These are phyloP conservation scores for Benincasa hispida DNA, from an alignment of 306 rosid species.

Conservation along the genomic window DNA sequence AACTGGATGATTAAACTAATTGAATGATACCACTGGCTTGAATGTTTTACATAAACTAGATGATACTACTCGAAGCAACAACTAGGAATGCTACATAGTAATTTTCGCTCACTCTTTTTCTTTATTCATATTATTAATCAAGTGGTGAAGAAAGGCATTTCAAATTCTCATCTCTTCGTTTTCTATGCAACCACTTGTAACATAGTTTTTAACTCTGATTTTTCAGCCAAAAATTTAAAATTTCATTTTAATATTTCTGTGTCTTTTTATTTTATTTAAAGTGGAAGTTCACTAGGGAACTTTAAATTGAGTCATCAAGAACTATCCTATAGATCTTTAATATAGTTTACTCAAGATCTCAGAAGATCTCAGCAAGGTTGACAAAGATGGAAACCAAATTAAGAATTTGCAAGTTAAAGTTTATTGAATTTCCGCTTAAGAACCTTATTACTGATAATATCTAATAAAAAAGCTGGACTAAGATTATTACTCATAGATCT, in stretches of 20 bases:
- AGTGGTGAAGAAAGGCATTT: background rate
- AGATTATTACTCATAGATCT: background rate
- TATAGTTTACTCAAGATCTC: background rate
- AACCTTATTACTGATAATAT: background rate
- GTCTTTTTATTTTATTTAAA: background rate
- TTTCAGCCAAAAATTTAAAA: background rate
- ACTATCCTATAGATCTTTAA: background rate
- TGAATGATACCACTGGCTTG: background rate
- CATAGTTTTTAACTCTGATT: background rate
- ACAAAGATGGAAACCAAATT: background rate
- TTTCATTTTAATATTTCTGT: background rate
- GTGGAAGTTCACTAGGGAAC: background rate
- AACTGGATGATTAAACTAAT: background rate
- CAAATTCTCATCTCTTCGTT: background rate
- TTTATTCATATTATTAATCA: background rate
- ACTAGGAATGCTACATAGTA: background rate
- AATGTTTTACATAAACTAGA: background rate
- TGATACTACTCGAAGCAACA: background rate
- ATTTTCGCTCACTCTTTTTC: background rate
- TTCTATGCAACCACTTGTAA: background rate
- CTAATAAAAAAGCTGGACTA: background rate
- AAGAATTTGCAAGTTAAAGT: background rate
- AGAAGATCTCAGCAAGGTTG: background rate
- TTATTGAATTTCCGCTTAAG: background rate
- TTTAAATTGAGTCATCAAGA: background rate